These are phyloP conservation scores for Suillus brevipes DNA, from an alignment of 768 basidiomycete genomes.

Conservation along the genomic window DNA sequence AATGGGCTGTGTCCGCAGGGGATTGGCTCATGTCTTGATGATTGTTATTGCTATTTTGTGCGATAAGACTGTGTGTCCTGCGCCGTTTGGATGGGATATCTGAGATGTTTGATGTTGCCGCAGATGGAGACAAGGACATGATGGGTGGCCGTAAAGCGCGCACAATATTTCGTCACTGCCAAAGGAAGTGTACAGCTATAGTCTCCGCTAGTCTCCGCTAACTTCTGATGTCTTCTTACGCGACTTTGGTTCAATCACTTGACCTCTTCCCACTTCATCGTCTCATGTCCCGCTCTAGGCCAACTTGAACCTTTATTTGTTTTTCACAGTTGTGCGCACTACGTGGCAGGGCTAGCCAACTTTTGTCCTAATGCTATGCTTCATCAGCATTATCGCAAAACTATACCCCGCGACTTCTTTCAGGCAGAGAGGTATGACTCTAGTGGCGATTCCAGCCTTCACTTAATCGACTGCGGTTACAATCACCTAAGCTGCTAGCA, in stretches of 20 bases:
- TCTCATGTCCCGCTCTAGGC: not conserved
- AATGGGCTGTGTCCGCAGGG: constrained; percentile 32
- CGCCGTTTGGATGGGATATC: constrained; percentile 60
- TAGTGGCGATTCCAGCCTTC: no score
- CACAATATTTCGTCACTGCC: constrained; percentile 10
- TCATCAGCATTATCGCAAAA: not conserved
- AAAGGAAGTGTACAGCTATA: constrained; percentile 17
- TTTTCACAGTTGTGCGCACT: not conserved
- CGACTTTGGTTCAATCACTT: constrained; percentile 11
- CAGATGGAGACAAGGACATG: constrained; percentile 70
- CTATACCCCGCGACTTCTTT: not conserved
- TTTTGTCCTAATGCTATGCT: not conserved
- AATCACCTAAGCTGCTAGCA: not conserved
- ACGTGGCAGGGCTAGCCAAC: not conserved
- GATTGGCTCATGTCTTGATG: constrained; percentile 37
- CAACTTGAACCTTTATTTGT: not conserved
- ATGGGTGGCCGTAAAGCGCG: constrained; percentile 19
- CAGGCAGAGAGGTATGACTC: not conserved
- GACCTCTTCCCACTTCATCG: constrained; percentile 6
- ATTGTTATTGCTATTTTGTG: constrained; percentile 11
- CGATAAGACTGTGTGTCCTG: constrained; percentile 41
- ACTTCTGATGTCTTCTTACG: not conserved
- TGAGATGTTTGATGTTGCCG: constrained; percentile 55
- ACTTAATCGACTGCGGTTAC: not conserved
- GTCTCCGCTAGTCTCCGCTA: constrained; percentile 5